Conservation (phyloP, 768 basidiomycete genomes). For the Xerocomellus chrysenteron region DNA sequence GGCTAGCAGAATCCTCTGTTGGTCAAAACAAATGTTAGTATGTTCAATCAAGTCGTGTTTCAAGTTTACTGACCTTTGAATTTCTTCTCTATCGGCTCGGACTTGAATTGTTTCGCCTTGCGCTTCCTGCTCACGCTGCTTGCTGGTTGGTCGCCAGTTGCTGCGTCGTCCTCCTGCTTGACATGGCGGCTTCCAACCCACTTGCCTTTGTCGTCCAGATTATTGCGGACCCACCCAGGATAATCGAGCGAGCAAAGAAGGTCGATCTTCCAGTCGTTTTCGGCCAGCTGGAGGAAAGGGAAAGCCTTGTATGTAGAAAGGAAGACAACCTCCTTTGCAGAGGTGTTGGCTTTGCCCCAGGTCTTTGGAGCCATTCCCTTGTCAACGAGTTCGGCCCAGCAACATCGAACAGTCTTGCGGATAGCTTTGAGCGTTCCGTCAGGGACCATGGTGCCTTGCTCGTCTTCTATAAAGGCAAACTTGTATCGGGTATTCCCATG, state of each 20-base stretch:
- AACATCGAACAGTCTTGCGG: not conserved
- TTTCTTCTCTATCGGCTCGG: not conserved
- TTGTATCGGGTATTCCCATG: not conserved
- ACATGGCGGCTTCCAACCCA: not conserved
- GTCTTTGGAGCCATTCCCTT: not conserved
- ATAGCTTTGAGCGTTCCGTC: not conserved
- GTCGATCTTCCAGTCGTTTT: conserved; percentile 1
- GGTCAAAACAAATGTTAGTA: too few species aligned
- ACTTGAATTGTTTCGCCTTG: not conserved
- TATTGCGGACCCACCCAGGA: conserved; percentile 1
- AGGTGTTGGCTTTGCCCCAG: conserved; percentile 3
- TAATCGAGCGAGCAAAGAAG: not conserved
- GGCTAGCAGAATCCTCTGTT: too few species aligned
- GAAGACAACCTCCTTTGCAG: not conserved
- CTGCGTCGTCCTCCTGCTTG: not conserved
- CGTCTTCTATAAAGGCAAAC: not conserved
- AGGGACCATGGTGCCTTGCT: not conserved
- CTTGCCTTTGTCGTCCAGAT: not conserved
- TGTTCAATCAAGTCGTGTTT: too few species aligned
- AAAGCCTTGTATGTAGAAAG: not conserved
- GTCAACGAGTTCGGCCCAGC: not conserved
- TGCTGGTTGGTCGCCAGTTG: too few species aligned
- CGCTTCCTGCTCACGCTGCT: not conserved
- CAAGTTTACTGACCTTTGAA: not conserved
- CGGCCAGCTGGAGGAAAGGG: not conserved